These are phyloP conservation scores for Penicillium taxi DNA, from an alignment of 495 filamentous ascomycete species.

Conservation along the genomic window DNA sequence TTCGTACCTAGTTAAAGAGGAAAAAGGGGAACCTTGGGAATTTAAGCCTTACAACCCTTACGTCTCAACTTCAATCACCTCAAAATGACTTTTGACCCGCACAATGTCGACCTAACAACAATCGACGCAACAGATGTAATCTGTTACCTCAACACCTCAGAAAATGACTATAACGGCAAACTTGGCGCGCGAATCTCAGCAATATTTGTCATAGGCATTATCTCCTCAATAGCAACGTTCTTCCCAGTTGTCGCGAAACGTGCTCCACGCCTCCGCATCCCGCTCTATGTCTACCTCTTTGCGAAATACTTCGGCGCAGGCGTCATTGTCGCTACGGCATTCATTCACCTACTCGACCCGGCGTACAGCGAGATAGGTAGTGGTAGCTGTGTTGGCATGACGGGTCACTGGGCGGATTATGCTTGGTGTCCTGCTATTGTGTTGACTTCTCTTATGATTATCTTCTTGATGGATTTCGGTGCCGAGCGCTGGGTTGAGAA, in stretches of 20 bases:
- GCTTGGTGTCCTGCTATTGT: constrained; percentile 38
- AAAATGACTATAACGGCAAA: constrained; percentile 39
- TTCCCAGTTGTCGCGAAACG: constrained; percentile 59
- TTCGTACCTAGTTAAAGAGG: too few relatives aligned
- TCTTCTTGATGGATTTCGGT: constrained; percentile 38
- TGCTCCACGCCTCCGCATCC: constrained; percentile 48
- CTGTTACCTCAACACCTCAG: constrained; percentile 28
- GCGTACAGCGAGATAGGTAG: constrained; percentile 47
- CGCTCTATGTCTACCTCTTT: constrained; percentile 60
- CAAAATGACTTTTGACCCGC: constrained; percentile 30
- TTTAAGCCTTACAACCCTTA: too few relatives aligned
- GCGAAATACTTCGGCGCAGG: constrained; percentile 66
- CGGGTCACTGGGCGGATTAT: constrained; percentile 40
- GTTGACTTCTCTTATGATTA: constrained; percentile 25
- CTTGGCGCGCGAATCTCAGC: constrained; percentile 37
- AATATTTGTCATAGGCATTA: constrained; percentile 38
- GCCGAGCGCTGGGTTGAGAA: constrained; percentile 47
- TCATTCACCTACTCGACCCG: constrained; percentile 46
- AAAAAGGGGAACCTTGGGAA: too few relatives aligned
- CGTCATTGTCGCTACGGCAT: constrained; percentile 65
- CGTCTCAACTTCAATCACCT: too few relatives aligned
- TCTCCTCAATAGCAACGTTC: constrained; percentile 41
- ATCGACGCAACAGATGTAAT: constrained; percentile 26
- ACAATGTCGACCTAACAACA: constrained; percentile 31
- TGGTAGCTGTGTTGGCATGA: constrained; percentile 47